Evolutionary conservation across 2,329 filamentous ascomycete genomes (phyloP).

Genomic region (Calonectria pseudoturangicola): DNA sequence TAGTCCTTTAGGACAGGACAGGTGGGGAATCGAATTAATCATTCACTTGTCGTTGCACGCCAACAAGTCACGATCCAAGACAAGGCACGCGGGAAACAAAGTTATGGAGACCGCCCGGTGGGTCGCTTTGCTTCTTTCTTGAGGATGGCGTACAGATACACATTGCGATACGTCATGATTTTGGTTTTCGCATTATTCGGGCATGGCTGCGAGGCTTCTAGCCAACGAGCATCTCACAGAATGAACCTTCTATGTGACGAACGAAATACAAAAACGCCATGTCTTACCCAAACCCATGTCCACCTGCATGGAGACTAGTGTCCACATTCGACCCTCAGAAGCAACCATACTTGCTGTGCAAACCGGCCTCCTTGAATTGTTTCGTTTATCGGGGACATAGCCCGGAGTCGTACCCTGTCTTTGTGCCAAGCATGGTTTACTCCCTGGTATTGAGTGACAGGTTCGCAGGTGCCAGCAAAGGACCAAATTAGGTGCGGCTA

Average conservation of each 20-base stretch:
- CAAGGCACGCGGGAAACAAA: slow-evolving; percentile 10
- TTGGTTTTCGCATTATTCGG: slow-evolving; percentile 30
- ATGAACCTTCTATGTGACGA: slow-evolving; percentile 37
- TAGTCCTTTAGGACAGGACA: neutral
- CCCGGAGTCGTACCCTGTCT: slow-evolving; percentile 12
- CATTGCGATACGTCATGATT: slow-evolving; percentile 25
- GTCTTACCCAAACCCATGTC: slow-evolving; percentile 32
- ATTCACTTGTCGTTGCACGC: slow-evolving; percentile 10
- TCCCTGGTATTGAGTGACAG: slow-evolving; percentile 20
- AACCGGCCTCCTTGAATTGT: slow-evolving; percentile 22
- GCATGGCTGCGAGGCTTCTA: slow-evolving; percentile 19
- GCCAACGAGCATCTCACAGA: slow-evolving; percentile 30
- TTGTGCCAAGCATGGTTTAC: slow-evolving; percentile 1
- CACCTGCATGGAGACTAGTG: slow-evolving; percentile 29
- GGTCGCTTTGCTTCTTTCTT: neutral
- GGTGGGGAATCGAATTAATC: slow-evolving; percentile 21
- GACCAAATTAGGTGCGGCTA: slow-evolving; percentile 13
- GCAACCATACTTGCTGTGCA: slow-evolving; percentile 2
- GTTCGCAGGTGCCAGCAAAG: slow-evolving; percentile 1
- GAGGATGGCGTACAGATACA: slow-evolving; percentile 22
- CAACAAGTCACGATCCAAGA: slow-evolving; percentile 20
- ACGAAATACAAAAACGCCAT: slow-evolving; percentile 33
- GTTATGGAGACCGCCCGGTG: neutral
- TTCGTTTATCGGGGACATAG: slow-evolving; percentile 23
- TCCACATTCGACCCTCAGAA: slow-evolving; percentile 17